phyloP scores from a whole-genome alignment of 768 basidiomycete genomes.

The Leccinellum albellum region DNA sequence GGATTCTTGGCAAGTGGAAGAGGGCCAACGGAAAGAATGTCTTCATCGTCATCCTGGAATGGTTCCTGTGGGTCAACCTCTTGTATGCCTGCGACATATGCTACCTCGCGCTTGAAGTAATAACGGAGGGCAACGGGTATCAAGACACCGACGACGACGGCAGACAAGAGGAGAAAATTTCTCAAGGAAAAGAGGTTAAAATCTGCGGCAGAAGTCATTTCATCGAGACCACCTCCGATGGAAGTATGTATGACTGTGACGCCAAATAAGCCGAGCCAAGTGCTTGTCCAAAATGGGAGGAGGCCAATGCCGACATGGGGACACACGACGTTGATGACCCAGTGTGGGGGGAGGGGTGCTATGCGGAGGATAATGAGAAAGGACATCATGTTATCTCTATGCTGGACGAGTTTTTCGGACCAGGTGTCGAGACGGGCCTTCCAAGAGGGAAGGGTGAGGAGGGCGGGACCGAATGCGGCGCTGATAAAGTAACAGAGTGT shows the following conservation, averaged over 20 bases:
- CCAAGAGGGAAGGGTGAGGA: conserved; percentile 84
- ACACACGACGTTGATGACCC: conserved; percentile 91
- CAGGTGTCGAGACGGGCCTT: conserved; percentile 78
- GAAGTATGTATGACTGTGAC: conserved; percentile 93
- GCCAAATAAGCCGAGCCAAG: conserved; percentile 87
- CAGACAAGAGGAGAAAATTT: conserved; percentile 82
- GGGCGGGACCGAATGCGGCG: conserved; percentile 86
- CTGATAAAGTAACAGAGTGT: conserved; percentile 91
- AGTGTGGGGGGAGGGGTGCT: conserved; percentile 91
- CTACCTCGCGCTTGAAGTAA: conserved; percentile 68
- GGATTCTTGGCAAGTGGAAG: conserved; percentile 40
- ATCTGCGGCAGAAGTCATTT: conserved; percentile 92
- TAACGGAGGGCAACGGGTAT: conserved; percentile 88
- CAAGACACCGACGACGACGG: conserved; percentile 87
- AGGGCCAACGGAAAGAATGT: conserved; percentile 57
- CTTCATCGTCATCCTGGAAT: conserved; percentile 38
- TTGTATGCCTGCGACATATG: conserved; percentile 35
- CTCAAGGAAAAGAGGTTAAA: conserved; percentile 91
- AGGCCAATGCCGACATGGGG: conserved; percentile 89
- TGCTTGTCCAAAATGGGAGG: conserved; percentile 84
- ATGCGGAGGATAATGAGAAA: conserved; percentile 95
- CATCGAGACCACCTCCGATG: conserved; percentile 88
- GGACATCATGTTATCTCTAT: conserved; percentile 82
- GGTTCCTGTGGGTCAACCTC: conserved; percentile 35
- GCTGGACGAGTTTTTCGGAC: conserved; percentile 71